Conservation (phyloP, 2,329 filamentous ascomycete genomes). For the Colletotrichum coccodes region DNA sequence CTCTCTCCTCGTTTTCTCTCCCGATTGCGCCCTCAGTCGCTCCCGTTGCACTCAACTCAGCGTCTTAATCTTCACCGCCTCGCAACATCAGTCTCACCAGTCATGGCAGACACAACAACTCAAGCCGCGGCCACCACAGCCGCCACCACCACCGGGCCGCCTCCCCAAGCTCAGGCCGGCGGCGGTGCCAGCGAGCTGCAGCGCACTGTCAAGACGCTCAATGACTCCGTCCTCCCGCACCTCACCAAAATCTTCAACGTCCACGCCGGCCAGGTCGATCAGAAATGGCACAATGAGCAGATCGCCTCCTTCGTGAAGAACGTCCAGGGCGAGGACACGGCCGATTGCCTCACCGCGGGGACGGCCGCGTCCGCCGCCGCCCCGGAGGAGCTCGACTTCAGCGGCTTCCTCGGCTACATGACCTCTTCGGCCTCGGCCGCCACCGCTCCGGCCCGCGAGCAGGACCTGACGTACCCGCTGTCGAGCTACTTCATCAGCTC, state of each 20-base stretch:
- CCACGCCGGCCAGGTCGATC: conserved; percentile 51
- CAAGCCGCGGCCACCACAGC: not conserved
- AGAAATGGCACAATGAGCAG: conserved; percentile 57
- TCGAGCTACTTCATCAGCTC: conserved; percentile 95
- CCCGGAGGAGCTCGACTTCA: conserved; percentile 54
- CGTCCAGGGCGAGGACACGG: conserved; percentile 52
- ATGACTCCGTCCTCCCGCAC: conserved; percentile 51
- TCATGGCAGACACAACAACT: conserved; percentile 20
- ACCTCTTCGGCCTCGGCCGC: conserved; percentile 57
- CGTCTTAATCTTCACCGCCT: conserved; percentile 5
- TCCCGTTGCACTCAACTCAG: not conserved
- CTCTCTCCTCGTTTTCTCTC: not conserved
- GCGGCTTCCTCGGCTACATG: conserved; percentile 66
- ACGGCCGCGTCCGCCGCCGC: conserved; percentile 36
- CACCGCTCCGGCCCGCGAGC: conserved; percentile 49
- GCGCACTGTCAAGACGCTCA: conserved; percentile 52
- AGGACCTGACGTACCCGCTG: conserved; percentile 78
- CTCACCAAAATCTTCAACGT: conserved; percentile 58
- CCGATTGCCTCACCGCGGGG: conserved; percentile 14
- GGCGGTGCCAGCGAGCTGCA: conserved; percentile 56
- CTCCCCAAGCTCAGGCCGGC: conserved; percentile 49
- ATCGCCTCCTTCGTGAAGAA: conserved; percentile 56
- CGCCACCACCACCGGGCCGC: not conserved
- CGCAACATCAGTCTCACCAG: not conserved
- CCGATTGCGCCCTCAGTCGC: not conserved